phyloP scores from a whole-genome alignment of 106 monocot species.

The Allium cepa region DNA sequence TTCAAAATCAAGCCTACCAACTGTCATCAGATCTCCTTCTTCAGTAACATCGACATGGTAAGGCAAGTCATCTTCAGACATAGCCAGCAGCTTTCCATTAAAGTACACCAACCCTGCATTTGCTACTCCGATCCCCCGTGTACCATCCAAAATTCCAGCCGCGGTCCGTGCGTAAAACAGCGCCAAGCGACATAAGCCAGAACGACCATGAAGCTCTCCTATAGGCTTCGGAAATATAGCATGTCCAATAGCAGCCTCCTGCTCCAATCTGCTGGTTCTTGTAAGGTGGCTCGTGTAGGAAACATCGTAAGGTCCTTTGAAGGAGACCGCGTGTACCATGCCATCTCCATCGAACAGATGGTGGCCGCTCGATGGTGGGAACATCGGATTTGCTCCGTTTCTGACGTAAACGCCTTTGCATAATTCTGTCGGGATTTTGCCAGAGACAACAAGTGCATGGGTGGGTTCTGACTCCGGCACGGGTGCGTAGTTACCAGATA shows the following conservation, averaged over 20 bases:
- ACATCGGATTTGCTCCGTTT: conserved; percentile 28
- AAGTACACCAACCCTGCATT: conserved; percentile 33
- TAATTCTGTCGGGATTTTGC: conserved; percentile 11
- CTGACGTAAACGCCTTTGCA: conserved; percentile 21
- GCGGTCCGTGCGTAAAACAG: conserved; percentile 24
- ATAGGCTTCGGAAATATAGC: conserved; percentile 51
- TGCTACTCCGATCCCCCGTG: conserved; percentile 13
- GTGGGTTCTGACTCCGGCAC: conserved; percentile 14
- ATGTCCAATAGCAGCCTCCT: conserved; percentile 25
- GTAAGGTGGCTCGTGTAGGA: conserved; percentile 26
- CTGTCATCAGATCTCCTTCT: conserved; percentile 34
- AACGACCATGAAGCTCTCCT: conserved; percentile 48
- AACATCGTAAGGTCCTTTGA: not conserved
- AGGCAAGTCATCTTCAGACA: conserved; percentile 44
- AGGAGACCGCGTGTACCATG: conserved; percentile 32
- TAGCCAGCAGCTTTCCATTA: conserved; percentile 27
- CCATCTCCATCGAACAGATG: conserved; percentile 39
- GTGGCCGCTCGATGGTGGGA: conserved; percentile 19
- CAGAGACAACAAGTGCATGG: conserved; percentile 7
- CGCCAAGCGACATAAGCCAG: conserved; percentile 33
- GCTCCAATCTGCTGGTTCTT: conserved; percentile 21
- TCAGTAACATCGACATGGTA: conserved; percentile 31
- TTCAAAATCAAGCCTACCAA: conserved; percentile 28
- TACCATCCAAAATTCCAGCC: conserved; percentile 20
- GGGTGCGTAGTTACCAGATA: conserved; percentile 39